Evolutionary conservation across 805 yeast genomes (phyloP).

Genomic region (Starmerella roubikii): DNA sequence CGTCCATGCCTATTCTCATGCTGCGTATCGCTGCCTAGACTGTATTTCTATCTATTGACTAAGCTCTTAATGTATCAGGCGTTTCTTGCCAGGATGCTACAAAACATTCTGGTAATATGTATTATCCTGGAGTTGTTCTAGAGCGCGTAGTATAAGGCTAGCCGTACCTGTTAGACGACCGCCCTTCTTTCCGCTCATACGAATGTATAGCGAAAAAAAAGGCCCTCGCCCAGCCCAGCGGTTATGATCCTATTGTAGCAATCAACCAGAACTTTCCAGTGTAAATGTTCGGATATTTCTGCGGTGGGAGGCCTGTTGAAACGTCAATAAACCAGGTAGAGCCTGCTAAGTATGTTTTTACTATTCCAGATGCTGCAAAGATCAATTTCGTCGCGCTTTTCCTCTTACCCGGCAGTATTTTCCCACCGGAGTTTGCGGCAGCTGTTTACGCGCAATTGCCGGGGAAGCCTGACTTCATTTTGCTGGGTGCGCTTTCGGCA

Average conservation of each 20-base stretch:
- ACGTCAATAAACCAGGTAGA: conserved; percentile 45
- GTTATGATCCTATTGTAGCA: not conserved
- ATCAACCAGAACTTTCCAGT: too few relatives aligned
- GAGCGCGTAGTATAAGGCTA: conserved; percentile 17
- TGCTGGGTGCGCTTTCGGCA: conserved; percentile 28
- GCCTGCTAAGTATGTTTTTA: conserved; percentile 49
- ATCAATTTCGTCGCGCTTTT: conserved; percentile 74
- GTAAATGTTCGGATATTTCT: conserved; percentile 58
- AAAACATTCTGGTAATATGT: conserved; percentile 21
- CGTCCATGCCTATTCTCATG: too few relatives aligned
- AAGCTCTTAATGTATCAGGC: conserved; percentile 17
- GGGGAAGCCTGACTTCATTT: conserved; percentile 29
- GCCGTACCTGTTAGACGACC: conserved; percentile 3
- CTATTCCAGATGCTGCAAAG: conserved; percentile 46
- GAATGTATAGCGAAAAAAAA: not conserved
- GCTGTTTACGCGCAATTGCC: conserved; percentile 80
- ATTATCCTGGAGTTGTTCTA: conserved; percentile 20
- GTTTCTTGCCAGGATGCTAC: conserved; percentile 22
- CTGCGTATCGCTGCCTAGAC: too few relatives aligned
- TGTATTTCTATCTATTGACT: not conserved
- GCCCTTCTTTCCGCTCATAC: conserved; percentile 4
- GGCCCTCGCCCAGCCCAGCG: too few relatives aligned
- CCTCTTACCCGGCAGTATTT: conserved; percentile 63
- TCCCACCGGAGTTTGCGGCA: conserved; percentile 62
- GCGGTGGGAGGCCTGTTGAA: conserved; percentile 54